Evolutionary conservation across 257 asterid genomes (phyloP).

Genomic region (Buddleja alternifolia): DNA sequence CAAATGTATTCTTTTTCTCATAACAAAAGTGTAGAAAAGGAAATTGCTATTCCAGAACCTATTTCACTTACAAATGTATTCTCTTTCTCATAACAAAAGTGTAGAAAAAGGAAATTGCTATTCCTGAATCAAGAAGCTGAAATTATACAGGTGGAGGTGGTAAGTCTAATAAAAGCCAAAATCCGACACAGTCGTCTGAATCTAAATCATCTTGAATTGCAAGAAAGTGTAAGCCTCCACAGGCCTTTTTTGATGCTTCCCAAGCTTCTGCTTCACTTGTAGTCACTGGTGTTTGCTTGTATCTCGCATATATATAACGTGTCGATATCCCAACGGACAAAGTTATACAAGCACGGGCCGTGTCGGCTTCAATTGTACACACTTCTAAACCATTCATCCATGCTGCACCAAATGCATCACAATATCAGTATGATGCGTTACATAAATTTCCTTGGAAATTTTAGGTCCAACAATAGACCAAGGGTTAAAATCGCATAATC

Average conservation of each 20-base stretch:
- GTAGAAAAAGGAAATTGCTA: background rate
- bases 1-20: background rate
- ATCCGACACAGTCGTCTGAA: constrained; percentile 80
- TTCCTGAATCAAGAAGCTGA: background rate
- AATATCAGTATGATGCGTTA: background rate
- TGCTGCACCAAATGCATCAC: constrained; percentile 47
- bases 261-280: constrained; percentile 93
- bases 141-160: constrained; percentile 89
- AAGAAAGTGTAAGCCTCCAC: constrained; percentile 92
- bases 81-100: background rate
- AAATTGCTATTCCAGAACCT: no score
- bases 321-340: constrained; percentile 85
- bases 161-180: constrained; percentile 89
- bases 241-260: constrained; percentile 84
- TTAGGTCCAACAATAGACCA: no score
- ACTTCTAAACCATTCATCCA: constrained; percentile 98
- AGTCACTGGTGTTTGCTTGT: constrained; percentile 71
- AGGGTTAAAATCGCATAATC: no score
- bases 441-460: no score
- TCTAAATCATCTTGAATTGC: constrained; percentile 86
- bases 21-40: background rate
- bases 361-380: constrained; percentile 77
- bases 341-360: constrained; percentile 55
- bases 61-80: background rate
- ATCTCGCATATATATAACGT: constrained; percentile 74